These are phyloP conservation scores for Sinapis alba DNA, from an alignment of 441 rosid genomes.

Conservation along the genomic window DNA sequence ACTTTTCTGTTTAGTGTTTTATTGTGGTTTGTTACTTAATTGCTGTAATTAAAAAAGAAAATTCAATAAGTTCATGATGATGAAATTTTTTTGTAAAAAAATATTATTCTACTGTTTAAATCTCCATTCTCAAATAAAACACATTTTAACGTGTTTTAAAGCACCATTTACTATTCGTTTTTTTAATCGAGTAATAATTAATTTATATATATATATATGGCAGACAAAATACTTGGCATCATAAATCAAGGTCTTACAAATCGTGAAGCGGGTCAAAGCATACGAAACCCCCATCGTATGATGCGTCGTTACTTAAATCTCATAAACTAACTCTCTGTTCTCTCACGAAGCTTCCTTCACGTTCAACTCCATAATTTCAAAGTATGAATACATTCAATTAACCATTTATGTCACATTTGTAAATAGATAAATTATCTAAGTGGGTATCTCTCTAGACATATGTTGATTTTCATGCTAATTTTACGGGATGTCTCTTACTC, in stretches of 20 bases:
- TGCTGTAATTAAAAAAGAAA: too few relatives aligned
- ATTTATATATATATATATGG: background rate
- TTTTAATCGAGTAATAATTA: too few relatives aligned
- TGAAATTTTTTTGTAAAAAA: too few relatives aligned
- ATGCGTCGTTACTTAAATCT: constrained; percentile 11
- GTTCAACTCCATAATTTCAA: constrained; percentile 1
- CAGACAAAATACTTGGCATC: constrained; percentile 32
- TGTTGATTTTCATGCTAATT: constrained; percentile 26
- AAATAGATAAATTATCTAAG: constrained; percentile 14
- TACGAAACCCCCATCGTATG: background rate
- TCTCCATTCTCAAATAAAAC: too few relatives aligned
- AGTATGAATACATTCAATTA: constrained; percentile 25
- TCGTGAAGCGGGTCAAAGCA: constrained; percentile 30
- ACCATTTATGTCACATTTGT: constrained; percentile 12
- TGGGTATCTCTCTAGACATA: constrained; percentile 18
- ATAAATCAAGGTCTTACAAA: constrained; percentile 4
- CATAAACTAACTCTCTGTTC: constrained; percentile 11
- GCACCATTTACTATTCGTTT: too few relatives aligned
- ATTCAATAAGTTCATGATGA: too few relatives aligned
- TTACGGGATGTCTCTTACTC: constrained; percentile 34
- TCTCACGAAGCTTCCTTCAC: constrained; percentile 33
- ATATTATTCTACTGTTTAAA: too few relatives aligned
- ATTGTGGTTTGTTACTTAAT: too few relatives aligned
- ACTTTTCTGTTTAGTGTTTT: too few relatives aligned
- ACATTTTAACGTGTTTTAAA: too few relatives aligned